Evolutionary conservation across 495 filamentous ascomycete species (phyloP).

Genomic region (Neurospora sp.): DNA sequence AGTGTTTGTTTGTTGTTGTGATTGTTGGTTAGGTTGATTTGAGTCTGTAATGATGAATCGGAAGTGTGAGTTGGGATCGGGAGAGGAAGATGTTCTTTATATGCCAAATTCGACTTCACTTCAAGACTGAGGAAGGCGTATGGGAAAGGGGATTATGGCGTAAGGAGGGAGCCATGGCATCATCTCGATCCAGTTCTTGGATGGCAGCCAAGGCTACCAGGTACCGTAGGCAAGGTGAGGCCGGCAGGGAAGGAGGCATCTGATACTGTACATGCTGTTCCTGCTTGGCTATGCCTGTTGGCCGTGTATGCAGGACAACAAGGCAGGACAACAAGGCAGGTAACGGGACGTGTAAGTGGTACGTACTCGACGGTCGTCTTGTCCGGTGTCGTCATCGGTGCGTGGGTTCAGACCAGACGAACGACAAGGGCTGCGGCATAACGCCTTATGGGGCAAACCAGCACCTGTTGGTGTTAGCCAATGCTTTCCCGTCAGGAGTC

Average conservation of each 20-base stretch:
- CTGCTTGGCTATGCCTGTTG: not conserved
- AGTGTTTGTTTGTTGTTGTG: constrained; percentile 2
- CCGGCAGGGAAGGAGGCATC: not conserved
- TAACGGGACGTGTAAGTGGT: not conserved
- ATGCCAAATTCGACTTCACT: not conserved
- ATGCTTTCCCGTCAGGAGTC: not conserved
- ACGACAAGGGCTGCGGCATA: not conserved
- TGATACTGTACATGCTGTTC: not conserved
- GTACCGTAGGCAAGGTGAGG: not conserved
- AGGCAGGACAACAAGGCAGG: not conserved
- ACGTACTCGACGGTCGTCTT: not conserved
- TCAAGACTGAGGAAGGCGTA: not conserved
- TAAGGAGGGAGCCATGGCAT: not conserved
- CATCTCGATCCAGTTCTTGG: not conserved
- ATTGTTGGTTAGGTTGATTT: not conserved
- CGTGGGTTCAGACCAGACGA: not conserved
- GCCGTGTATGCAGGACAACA: not conserved
- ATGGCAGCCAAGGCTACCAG: not conserved
- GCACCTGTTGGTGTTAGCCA: not conserved
- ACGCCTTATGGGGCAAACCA: not conserved
- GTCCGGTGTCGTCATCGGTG: not conserved
- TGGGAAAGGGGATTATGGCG: not conserved
- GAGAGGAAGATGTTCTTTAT: not conserved
- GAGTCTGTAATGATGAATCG: not conserved
- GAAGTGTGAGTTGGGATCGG: not conserved